Base-by-base conservation (phyloP, 495 filamentous ascomycete species). In the Penicillium tannophilum region DNA sequence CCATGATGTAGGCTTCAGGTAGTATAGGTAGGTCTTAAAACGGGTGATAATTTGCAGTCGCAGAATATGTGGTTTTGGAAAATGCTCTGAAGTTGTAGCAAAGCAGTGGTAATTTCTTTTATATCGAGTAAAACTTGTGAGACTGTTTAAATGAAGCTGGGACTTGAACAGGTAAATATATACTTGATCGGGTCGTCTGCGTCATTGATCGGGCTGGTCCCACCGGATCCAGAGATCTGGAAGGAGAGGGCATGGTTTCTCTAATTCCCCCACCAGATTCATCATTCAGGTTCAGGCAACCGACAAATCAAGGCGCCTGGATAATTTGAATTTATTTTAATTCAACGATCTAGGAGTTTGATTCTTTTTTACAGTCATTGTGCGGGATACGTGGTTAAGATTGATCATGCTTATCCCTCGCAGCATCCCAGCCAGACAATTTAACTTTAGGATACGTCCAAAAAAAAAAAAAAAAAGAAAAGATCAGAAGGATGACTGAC, bases 161-260 rank as follows among this genome's bases (percentile, higher is more conserved):
- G 39, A 5, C 0, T n/a, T 11, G 14, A 17, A 41, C 39, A 41
- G 39, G 39, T 17, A 16, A 4, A 12, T 41, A 41, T 41, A 41
- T 55, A 14, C 6, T 46, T 10, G 12, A 17, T 48, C 12, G 28
- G 47, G 55, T 62, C 55, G 51, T 62, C 44, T 52, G 54, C 58
- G 58, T 55, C 55, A 61, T 64, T 35, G 16, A 8, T 20, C 23
- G 43, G 47, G 10, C 42, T 19, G 35, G 46, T 58, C 63, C 46
- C 58, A 16, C 45, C 35, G 36, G 42, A 45, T 19, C 14, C 12
- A 23, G 9, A 19, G 14, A 4, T n/a, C 0, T 45, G 16, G 10
- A 19, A n/a, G 42, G 17, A 45, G 42, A 10, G 42, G 33, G 20
- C 20, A 36, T 36, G 33, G 3, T 7, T 36, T 36, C 33, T 36